Base-by-base conservation (phyloP, 768 basidiomycete species). In the Megacollybia marginata region DNA sequence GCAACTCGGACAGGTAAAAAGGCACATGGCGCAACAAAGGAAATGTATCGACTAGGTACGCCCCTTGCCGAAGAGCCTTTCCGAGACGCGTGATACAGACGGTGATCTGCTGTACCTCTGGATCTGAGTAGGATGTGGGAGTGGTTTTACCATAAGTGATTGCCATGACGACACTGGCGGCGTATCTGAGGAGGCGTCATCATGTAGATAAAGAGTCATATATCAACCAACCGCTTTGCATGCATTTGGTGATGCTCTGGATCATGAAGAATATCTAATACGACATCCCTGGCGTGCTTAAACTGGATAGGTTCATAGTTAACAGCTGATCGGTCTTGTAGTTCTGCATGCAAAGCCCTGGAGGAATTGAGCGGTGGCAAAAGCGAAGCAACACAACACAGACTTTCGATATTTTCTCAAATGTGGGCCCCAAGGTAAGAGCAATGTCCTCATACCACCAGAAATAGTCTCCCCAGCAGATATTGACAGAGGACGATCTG, bases 401-500 rank as follows among this genome's bases (percentile, higher is more conserved):
- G n/a, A 80, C 81, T 71, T 74, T 47, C 82, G 70, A 65, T 82
- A 74, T 61, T 75, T 79, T 59, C 78, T 77, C 58, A 82, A 79
- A 36, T 74, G 67, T 31, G 81, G 80, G 2, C 80, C 80, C 1
- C 75, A 74, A 0, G 76, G 73, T 2, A 77, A 76, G 7, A 82
- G 66, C 46, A 83, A 57, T 50, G 77, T 69, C 0, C 82, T 65
- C 68, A 83, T 75, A 0, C 80, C 82, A 2, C 79, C 75, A 0
- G 76, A 78, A 4, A 82, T 55, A 0, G 78, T 75, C 54, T 82
- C 79, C 7, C 82, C 82, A 0, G 75, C 81, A 1, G 82, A 70
- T 44, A 83, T 78, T 12, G 68, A 69, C 5, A 66, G 60, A 23
- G 82, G 82, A 45, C 82, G 66, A 55, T 82, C 82, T 1, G 72